These are phyloP conservation scores for Ascochyta koolunga DNA, from an alignment of 2,329 filamentous ascomycete genomes.

Conservation along the genomic window DNA sequence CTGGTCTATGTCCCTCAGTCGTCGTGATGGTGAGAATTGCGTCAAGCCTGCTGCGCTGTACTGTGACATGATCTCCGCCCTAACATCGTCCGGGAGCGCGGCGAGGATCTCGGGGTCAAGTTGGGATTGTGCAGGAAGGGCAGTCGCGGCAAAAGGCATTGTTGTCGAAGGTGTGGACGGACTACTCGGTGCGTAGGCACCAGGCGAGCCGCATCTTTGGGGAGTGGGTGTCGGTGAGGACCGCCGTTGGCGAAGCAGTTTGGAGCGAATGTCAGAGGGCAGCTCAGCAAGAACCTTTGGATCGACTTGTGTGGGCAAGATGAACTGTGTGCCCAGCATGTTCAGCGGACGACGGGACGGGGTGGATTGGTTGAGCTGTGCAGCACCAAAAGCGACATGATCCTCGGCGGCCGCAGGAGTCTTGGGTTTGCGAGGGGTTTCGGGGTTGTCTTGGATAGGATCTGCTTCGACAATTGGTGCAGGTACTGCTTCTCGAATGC, in stretches of 20 bases:
- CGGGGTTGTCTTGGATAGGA: constrained; percentile 55
- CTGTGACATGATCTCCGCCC: constrained; percentile 78
- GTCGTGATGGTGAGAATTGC: constrained; percentile 37
- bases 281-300: constrained; percentile 81
- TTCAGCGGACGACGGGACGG: constrained; percentile 73
- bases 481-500: constrained; percentile 16
- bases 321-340: constrained; percentile 85
- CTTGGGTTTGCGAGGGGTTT: constrained; percentile 47
- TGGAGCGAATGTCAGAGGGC: constrained; percentile 80
- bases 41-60: constrained; percentile 57
- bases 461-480: constrained; percentile 40
- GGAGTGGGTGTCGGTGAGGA: constrained; percentile 35
- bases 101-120: constrained; percentile 84
- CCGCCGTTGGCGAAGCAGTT: constrained; percentile 60
- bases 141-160: constrained; percentile 38
- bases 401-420: constrained; percentile 27
- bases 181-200: not conserved
- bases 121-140: constrained; percentile 70
- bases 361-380: constrained; percentile 51
- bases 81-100: constrained; percentile 83
- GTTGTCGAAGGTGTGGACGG: constrained; percentile 25
- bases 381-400: constrained; percentile 47
- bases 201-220: constrained; percentile 4
- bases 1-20: constrained; percentile 45
- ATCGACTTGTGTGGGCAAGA: constrained; percentile 84